These are phyloP conservation scores for Phanerodontia chrysosporium DNA, from an alignment of 768 basidiomycete genomes.

Conservation along the genomic window DNA sequence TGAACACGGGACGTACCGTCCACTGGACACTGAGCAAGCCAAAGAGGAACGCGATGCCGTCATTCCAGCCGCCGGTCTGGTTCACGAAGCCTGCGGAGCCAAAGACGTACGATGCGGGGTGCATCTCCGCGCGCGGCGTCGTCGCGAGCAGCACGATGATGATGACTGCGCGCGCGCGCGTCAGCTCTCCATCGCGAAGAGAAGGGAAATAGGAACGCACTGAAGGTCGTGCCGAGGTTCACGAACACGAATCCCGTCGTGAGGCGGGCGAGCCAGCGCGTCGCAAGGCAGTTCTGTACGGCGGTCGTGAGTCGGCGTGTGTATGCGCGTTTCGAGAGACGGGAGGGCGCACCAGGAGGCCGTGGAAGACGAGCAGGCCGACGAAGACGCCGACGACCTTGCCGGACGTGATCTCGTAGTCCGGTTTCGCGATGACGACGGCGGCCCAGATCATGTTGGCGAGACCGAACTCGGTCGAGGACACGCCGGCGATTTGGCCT, in stretches of 20 bases:
- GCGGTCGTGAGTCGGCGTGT: too few species aligned
- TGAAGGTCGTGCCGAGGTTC: constrained; percentile 74
- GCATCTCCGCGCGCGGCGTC: constrained; percentile 74
- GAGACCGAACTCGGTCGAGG: constrained; percentile 82
- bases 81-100: constrained; percentile 71
- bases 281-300: constrained; percentile 72
- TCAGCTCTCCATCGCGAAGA: too few species aligned
- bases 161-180: constrained; percentile 51
- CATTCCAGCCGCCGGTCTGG: constrained; percentile 74
- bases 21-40: constrained; percentile 85
- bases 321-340: too few species aligned
- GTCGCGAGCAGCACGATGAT: constrained; percentile 79
- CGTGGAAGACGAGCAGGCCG: constrained; percentile 75
- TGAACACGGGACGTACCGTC: constrained; percentile 49
- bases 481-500: constrained; percentile 82
- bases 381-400: constrained; percentile 77
- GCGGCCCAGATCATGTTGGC: constrained; percentile 80
- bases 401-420: constrained; percentile 56
- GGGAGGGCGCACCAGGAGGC: constrained; percentile 46
- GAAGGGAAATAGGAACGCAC: constrained; percentile 31
- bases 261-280: constrained; percentile 67
- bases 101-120: constrained; percentile 76
- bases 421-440: constrained; percentile 47
- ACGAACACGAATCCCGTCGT: constrained; percentile 82
- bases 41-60: constrained; percentile 79